Evolutionary conservation across 345 rosid species (phyloP).

Genomic region (Hibiscus syriacus): DNA sequence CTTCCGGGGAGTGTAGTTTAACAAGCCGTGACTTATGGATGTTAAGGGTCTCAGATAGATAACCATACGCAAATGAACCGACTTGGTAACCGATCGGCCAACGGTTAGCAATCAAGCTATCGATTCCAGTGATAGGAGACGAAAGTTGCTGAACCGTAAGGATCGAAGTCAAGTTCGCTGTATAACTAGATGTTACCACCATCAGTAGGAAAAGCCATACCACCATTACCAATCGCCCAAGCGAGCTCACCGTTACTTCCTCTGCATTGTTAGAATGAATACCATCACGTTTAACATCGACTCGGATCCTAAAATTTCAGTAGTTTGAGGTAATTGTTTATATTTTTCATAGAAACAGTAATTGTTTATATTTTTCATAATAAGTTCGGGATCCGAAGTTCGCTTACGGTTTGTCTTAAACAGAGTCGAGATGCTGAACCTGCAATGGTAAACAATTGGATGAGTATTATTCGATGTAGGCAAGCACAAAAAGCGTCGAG

Average conservation of each 20-base stretch:
- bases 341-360: too few relatives aligned
- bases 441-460: conserved; percentile 25
- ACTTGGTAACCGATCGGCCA: conserved; percentile 77
- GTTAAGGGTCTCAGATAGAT: conserved; percentile 50
- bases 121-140: conserved; percentile 71
- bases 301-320: too few relatives aligned
- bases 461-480: conserved; percentile 2
- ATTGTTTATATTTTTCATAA: too few relatives aligned
- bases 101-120: conserved; percentile 52
- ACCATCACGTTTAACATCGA: conserved; percentile 5
- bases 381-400: neutral
- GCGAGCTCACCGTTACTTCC: conserved; percentile 55
- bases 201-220: conserved; percentile 82
- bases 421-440: conserved; percentile 94
- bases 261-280: conserved; percentile 30
- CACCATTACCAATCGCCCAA: conserved; percentile 75
- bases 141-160: conserved; percentile 82
- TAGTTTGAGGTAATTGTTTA: too few relatives aligned
- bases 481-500: too few relatives aligned
- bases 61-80: conserved; percentile 64
- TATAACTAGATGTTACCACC: conserved; percentile 85
- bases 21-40: conserved; percentile 52
- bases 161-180: conserved; percentile 86
- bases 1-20: conserved; percentile 55
- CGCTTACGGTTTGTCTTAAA: conserved; percentile 75